Evolutionary conservation across 495 filamentous ascomycete species (phyloP), one percentile per base, ranked within the genome.

Genomic region (Aspergillus bridgeri): DNA sequence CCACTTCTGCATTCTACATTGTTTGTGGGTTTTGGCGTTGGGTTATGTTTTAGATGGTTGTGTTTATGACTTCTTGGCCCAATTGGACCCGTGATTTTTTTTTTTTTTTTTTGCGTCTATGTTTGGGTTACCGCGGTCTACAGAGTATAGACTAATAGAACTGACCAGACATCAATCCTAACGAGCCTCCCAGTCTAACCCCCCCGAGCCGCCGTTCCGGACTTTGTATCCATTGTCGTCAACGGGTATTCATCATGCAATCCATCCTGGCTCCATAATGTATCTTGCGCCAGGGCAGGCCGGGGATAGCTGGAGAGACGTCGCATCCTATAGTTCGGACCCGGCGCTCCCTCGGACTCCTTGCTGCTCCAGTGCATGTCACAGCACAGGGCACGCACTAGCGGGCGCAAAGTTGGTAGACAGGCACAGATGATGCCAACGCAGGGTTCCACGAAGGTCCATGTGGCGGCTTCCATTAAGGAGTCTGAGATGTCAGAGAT

Each of bases 391-490:
- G 24, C 6, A 3, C 48, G 48, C 1, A 51, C 17, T 11, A 51
- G 22, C 48, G 48, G 48, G 2, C 48, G 48, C n/a, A 51, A 17
- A 9, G 48, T 51, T 33, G 48, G 48, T 9, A 51, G 20, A 24
- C 48, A 51, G 11, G 48, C 48, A 25, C 48, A 51, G 13, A 51
- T 51, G 24, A 51, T 51, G 2, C 48, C 48, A 17, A 51, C 48
- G 22, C 48, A 51, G 4, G 48, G 48, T 17, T 51, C 48, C 24
- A 51, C 24, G 25, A 51, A 51, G 24, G 48, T 33, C 48, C 48
- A 51, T 11, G 48, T 51, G 33, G 48, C 48, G 48, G 48, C 48
- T 17, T 51, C 48, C 48, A 51, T 51, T n/a, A 51, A 3, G 8
- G 48, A 51, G 22, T 51, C 48, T 51, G 2, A 0, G 5, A 27